phyloP scores from a whole-genome alignment of 257 asterid genomes.

The Solanum arcanum region DNA sequence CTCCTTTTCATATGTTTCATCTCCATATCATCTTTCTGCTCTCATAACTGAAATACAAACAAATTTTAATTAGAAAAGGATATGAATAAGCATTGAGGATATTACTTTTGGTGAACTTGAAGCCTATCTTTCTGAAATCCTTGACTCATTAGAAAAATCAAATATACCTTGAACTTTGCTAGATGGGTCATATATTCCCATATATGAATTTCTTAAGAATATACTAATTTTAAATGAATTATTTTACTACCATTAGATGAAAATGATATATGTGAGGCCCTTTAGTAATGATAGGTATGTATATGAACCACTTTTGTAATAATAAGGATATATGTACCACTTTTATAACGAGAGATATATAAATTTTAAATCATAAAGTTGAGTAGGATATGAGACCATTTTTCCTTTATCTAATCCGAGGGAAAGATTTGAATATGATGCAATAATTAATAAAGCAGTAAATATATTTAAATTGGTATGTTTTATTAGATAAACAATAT shows the following conservation, averaged over 20 bases:
- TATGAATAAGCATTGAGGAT: not conserved
- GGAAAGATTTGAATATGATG: not conserved
- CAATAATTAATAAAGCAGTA: too few species aligned
- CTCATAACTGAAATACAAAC: too few species aligned
- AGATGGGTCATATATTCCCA: too few species aligned
- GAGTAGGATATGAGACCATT: not conserved
- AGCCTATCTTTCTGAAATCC: not conserved
- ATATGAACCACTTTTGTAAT: not conserved
- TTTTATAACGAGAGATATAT: too few species aligned
- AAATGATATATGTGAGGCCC: not conserved
- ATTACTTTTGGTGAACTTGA: not conserved
- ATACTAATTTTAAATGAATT: too few species aligned
- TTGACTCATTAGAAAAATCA: not conserved
- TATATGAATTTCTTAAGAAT: too few species aligned
- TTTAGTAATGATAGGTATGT: not conserved
- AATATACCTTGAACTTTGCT: not conserved
- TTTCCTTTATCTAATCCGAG: too few species aligned
- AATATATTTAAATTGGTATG: not conserved
- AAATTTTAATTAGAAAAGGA: too few species aligned
- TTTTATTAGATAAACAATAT: too few species aligned
- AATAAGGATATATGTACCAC: not conserved
- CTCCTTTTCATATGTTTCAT: too few species aligned
- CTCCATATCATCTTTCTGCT: too few species aligned
- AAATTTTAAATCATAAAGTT: not conserved
- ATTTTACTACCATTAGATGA: not conserved